Evolutionary conservation across 306 rosid genomes (phyloP), one percentile per base, ranked within the genome.

Genomic region (Castanea mollissima): DNA sequence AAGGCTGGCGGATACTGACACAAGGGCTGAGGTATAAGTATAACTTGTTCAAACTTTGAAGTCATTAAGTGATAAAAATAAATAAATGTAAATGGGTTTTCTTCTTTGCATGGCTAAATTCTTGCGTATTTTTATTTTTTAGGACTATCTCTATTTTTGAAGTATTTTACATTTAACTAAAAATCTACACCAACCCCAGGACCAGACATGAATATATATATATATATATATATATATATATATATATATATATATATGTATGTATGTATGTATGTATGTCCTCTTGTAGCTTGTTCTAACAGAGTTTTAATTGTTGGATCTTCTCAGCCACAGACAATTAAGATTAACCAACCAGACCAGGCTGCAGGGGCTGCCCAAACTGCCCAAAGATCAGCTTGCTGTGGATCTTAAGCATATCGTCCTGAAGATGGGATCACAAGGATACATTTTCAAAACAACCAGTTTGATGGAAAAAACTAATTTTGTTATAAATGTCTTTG

Each of bases 1-100:
- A 94, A 89, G 97, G 84, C 91, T 94, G 29, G 94, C 98, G 13
- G 98, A 94, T 78, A 88, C 83, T 44, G 98, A 94, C 84, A 91
- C 97, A 23, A 94, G 88, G 88, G 82, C 93, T 46, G 97, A 94
- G 94, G 98, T 94, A 88, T 71, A 67, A 55, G 98, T 92, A 88
- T 71, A 70, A 55, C 54, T 49, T 49, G 54, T 68, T 73, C 55
- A 21, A 68, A 49, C 56, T 75, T 55, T 76, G 67, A 46, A 58
- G 57, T 74, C 77, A 74, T 49, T 68, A 71, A 63, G 41, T 70
- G 63, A 5, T 78, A 14, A 67, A 16, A 67, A 35, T 67, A 18
- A 19, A 34, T n/a, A 68, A 34, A 19, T 35, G 23, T n/a, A 35
- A 35, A 67, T 8, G 25, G 16, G 5, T 3, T 34, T 55, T 34